phyloP scores from a whole-genome alignment of 75 land plant species.

The Selaginella moellendorffii region DNA sequence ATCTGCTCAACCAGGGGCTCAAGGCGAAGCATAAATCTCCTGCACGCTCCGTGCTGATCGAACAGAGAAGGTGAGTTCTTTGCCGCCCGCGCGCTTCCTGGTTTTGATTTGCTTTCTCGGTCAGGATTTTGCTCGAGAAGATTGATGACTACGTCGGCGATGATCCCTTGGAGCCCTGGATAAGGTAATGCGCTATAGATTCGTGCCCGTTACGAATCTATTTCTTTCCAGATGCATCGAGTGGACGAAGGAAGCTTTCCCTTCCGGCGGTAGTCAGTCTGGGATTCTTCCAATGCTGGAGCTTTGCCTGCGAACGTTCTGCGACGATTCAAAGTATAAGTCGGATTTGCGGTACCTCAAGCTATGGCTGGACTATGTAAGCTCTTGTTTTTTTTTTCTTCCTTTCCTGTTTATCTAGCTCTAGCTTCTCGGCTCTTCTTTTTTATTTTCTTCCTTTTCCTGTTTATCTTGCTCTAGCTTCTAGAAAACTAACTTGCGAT shows the following conservation, averaged over 20 bases:
- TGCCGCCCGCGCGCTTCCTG: conserved; percentile 1
- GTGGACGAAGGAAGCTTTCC: conserved; percentile 91
- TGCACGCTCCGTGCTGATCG: conserved; percentile 29
- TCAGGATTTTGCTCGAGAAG: conserved; percentile 64
- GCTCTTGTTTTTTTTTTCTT: conserved; percentile 11
- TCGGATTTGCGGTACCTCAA: conserved; percentile 75
- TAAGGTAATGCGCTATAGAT: conserved; percentile 30
- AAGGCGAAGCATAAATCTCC: conserved; percentile 24
- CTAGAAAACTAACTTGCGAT: neutral
- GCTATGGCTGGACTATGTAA: conserved; percentile 92
- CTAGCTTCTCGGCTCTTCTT: neutral
- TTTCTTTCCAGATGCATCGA: conserved; percentile 63
- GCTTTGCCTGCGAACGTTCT: conserved; percentile 79
- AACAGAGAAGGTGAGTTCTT: conserved; percentile 40
- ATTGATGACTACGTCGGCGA: conserved; percentile 83
- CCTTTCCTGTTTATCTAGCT: neutral
- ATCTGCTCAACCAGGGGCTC: conserved; percentile 52
- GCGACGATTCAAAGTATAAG: conserved; percentile 58
- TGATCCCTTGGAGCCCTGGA: conserved; percentile 94
- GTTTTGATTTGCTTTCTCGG: neutral
- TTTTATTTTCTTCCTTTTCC: neutral
- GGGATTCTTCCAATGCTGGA: conserved; percentile 71
- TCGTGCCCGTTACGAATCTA: neutral
- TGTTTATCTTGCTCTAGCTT: neutral
- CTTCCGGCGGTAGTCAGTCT: conserved; percentile 81